phyloP scores from a whole-genome alignment of 805 yeast genomes.

The Starmerella potacharoeniae region DNA sequence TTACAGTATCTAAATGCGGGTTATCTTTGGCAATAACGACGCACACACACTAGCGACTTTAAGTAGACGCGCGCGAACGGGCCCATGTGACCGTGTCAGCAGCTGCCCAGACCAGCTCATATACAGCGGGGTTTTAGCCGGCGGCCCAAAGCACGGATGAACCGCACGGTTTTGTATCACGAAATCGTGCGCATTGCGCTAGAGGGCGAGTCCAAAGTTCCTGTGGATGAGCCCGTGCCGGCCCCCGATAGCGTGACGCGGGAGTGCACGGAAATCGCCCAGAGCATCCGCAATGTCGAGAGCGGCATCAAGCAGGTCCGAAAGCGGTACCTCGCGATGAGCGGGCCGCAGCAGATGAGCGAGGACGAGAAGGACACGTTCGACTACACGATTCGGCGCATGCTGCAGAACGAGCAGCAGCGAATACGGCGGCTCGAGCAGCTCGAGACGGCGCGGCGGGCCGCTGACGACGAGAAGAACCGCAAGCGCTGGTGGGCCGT shows the following conservation, averaged over 20 bases:
- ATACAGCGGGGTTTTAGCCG: neutral
- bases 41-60: no score
- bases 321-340: constrained; percentile 27
- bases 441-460: constrained; percentile 12
- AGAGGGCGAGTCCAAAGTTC: constrained; percentile 7
- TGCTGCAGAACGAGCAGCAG: constrained; percentile 28
- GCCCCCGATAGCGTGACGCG: constrained; percentile 23
- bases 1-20: no score
- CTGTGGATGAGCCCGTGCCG: neutral
- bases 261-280: constrained; percentile 23
- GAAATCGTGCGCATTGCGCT: constrained; percentile 23
- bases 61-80: neutral
- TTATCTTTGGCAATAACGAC: no score
- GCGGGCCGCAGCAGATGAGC: constrained; percentile 24
- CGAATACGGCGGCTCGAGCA: constrained; percentile 21
- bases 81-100: neutral
- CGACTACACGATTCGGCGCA: constrained; percentile 30
- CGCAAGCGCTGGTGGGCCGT: constrained; percentile 17
- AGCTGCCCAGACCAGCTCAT: neutral
- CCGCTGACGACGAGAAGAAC: constrained; percentile 6
- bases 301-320: constrained; percentile 18
- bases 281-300: constrained; percentile 14
- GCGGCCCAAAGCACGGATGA: constrained; percentile 11
- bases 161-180: constrained; percentile 22
- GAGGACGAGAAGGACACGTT: constrained; percentile 32